These are phyloP conservation scores for Cutaneotrichosporon curvatum DNA, from an alignment of 1,284 basidiomycete species.

Conservation along the genomic window DNA sequence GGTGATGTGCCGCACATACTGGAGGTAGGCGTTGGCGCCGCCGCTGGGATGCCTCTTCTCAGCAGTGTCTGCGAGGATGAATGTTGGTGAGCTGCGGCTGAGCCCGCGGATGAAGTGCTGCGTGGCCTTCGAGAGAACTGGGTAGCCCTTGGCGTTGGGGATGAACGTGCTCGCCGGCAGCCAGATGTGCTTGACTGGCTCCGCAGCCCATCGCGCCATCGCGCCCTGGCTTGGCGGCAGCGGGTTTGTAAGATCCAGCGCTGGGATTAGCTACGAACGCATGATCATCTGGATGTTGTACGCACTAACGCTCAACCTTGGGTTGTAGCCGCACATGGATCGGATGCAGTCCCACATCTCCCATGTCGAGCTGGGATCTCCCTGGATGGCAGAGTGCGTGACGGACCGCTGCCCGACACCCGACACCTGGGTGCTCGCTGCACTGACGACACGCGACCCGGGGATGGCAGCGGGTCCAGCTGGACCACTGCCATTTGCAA, in stretches of 20 bases:
- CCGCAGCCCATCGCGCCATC: conserved; percentile 80
- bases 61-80: conserved; percentile 68
- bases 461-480: neutral
- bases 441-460: conserved; percentile 6
- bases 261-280: conserved; percentile 46
- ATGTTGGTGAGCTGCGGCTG: conserved; percentile 74
- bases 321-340: conserved; percentile 77
- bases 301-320: conserved; percentile 69
- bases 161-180: conserved; percentile 87
- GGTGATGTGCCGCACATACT: conserved; percentile 80
- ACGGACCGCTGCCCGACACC: conserved; percentile 8
- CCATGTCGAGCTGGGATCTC: conserved; percentile 78
- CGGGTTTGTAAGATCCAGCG: conserved; percentile 81
- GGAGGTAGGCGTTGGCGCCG: conserved; percentile 77
- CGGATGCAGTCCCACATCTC: conserved; percentile 97
- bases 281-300: neutral
- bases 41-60: conserved; percentile 64
- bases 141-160: conserved; percentile 92
- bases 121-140: conserved; percentile 85
- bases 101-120: conserved; percentile 81
- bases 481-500: neutral
- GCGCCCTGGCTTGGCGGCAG: conserved; percentile 67
- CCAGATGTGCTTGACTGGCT: conserved; percentile 80
- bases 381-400: conserved; percentile 30
- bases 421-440: neutral